Base-by-base conservation (phyloP, 1,284 basidiomycete species). In the Cutaneotrichosporon arboriforme region DNA sequence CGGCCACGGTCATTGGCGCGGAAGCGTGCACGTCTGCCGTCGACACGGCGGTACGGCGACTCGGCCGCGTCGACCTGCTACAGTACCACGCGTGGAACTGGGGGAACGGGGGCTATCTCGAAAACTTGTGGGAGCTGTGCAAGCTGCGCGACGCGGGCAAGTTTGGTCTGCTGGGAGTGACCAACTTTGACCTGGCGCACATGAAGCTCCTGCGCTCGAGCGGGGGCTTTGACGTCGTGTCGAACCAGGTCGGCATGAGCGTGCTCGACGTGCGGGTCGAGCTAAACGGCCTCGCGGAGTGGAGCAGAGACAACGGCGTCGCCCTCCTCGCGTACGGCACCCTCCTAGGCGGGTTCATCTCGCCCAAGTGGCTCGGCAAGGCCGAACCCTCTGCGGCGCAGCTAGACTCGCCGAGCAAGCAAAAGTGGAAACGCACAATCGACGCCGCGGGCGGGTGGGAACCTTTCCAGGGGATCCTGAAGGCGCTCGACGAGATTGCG, bases 161-260 rank as follows among this genome's bases (percentile, higher is more conserved):
- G 9, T 15, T 44, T 20, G 22, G 35, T 10, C 39, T 42, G 22
- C 39, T 63, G n/a, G 59, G 55, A 9, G 52, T 63, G 8, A 52
- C 53, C 22, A 57, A 63, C 54, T 57, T 61, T 37, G 60, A 63
- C 46, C 35, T 56, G 2, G 33, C 55, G n/a, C 61, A 63, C 49
- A 49, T 63, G 12, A 46, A 50, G 31, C 41, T 63, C 34, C 48
- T 63, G n/a, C 10, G 34, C 4, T 26, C 22, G 12, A 46, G 45
- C 31, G 61, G 60, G 2, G n/a, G n/a, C n/a, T 56, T 57, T 39
- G 34, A 9, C 1, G 55, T 63, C 20, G 48, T 46, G 10, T 33
- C 49, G 4, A 57, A 61, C 41, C 52, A 51, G 17, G 61, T 63
- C 9, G 49, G 51, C 15, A 40, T 54, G 26, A 55, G 52, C 22